Evolutionary conservation across 495 filamentous ascomycete genomes (phyloP).

Genomic region (Penicillium roqueforti): DNA sequence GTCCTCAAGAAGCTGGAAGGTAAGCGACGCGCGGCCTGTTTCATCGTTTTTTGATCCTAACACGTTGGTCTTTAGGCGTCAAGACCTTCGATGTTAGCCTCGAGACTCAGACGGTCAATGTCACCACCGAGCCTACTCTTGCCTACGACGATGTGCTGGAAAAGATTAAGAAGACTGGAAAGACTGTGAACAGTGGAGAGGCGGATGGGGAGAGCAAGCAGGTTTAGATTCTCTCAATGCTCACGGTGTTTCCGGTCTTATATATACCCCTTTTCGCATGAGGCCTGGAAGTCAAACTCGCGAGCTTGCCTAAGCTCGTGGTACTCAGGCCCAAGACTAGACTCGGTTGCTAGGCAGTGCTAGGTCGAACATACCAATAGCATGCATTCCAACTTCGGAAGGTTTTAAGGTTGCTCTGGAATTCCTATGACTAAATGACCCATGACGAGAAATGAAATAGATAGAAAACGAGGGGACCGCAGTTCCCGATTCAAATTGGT

Average conservation of each 20-base stretch:
- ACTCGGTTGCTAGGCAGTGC: background rate
- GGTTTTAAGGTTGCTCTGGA: background rate
- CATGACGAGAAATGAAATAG: background rate
- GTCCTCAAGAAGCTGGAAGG: conserved; percentile 94
- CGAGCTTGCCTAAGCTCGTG: background rate
- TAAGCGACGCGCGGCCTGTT: conserved; percentile 34
- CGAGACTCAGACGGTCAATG: conserved; percentile 70
- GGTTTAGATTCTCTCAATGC: conserved; percentile 22
- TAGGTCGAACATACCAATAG: conserved; percentile 11
- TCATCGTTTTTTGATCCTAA: background rate
- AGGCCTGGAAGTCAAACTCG: background rate
- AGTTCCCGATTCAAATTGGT: background rate
- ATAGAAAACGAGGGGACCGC: background rate
- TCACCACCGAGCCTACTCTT: conserved; percentile 61
- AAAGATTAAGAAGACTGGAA: conserved; percentile 93
- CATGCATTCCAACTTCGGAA: background rate
- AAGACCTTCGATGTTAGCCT: conserved; percentile 83
- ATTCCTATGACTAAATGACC: background rate
- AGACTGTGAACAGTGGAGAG: conserved; percentile 75
- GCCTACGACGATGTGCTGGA: conserved; percentile 76
- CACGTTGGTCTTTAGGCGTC: conserved; percentile 56
- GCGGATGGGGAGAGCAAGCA: conserved; percentile 46
- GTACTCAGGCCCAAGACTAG: background rate
- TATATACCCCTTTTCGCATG: background rate
- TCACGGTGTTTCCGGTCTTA: background rate